Percentiles rank a stretch among this genome's conserved stretches.
phyloP scores from a whole-genome alignment of 2,329 filamentous ascomycete genomes.

The Arthrobotrys iridis region DNA sequence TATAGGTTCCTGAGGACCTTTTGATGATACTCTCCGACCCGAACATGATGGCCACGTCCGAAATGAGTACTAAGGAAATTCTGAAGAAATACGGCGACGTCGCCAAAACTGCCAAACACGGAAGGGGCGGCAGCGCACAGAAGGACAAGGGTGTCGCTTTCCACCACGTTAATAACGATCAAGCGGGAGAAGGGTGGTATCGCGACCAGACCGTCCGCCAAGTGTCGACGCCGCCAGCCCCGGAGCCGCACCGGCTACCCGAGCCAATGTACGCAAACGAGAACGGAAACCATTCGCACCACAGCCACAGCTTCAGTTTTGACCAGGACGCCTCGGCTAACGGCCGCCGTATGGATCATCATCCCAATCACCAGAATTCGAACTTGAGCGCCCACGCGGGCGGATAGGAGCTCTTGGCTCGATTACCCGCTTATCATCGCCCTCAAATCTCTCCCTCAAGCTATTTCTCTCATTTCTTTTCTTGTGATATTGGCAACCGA shows the following conservation, averaged over 20 bases:
- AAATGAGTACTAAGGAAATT: constrained; percentile 97
- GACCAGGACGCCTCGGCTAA: constrained; percentile 29
- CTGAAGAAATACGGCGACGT: constrained; percentile 91
- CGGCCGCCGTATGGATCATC: constrained; percentile 48
- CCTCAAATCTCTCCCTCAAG: constrained; percentile 13
- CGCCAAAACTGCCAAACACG: constrained; percentile 69
- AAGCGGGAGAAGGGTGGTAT: constrained; percentile 75
- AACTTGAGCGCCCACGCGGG: constrained; percentile 44
- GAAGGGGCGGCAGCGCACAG: constrained; percentile 67
- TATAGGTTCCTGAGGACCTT: constrained; percentile 89
- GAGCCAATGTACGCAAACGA: constrained; percentile 62
- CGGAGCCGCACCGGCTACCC: constrained; percentile 63
- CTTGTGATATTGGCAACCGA: not conserved
- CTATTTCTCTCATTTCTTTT: constrained; percentile 18
- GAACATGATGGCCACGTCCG: constrained; percentile 80
- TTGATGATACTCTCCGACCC: constrained; percentile 86
- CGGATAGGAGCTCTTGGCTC: not conserved
- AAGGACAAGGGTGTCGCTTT: constrained; percentile 66
- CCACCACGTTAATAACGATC: constrained; percentile 83
- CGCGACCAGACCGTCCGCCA: constrained; percentile 85
- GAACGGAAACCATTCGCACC: constrained; percentile 48
- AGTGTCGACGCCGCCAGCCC: constrained; percentile 68
- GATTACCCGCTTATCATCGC: not conserved
- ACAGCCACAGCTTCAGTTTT: constrained; percentile 52
- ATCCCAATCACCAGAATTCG: constrained; percentile 33